These are phyloP conservation scores for Jaenimonas drosophilae DNA, from an alignment of 208 protist species.

Conservation along the genomic window DNA sequence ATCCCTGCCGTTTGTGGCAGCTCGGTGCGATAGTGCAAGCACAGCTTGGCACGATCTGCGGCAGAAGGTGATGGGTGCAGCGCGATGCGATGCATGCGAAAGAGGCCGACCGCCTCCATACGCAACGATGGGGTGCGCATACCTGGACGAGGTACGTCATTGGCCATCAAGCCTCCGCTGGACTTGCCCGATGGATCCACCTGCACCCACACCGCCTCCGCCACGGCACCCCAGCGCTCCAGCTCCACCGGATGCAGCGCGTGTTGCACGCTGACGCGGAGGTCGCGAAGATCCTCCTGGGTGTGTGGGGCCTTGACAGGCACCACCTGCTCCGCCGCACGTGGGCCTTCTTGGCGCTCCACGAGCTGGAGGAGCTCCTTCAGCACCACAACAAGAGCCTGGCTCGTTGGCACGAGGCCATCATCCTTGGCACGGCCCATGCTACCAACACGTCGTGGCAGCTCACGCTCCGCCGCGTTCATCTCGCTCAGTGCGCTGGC, in stretches of 20 bases:
- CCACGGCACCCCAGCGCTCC: constrained; percentile 36
- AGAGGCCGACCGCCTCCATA: constrained; percentile 18
- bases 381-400: background rate
- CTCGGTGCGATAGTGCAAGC: constrained; percentile 9
- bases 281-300: constrained; percentile 3
- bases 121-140: too few species aligned
- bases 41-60: too few species aligned
- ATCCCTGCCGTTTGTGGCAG: too few species aligned
- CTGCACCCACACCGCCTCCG: constrained; percentile 75
- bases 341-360: constrained; percentile 1
- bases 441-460: too few species aligned
- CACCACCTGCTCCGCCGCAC: constrained; percentile 1
- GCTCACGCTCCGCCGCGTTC: too few species aligned
- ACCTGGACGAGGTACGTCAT: too few species aligned
- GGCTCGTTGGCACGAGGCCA: too few species aligned
- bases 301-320: constrained; percentile 10
- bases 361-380: constrained; percentile 6
- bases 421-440: too few species aligned
- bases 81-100: constrained; percentile 22
- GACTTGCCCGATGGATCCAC: constrained; percentile 30
- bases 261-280: constrained; percentile 8
- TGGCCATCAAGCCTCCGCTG: constrained; percentile 36
- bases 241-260: constrained; percentile 23
- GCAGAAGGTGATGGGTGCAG: too few species aligned
- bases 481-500: too few species aligned